Percentiles rank a stretch among this genome's conserved stretches.
These are phyloP conservation scores for Luvunga scandens DNA, from an alignment of 345 rosid species.

Conservation along the genomic window DNA sequence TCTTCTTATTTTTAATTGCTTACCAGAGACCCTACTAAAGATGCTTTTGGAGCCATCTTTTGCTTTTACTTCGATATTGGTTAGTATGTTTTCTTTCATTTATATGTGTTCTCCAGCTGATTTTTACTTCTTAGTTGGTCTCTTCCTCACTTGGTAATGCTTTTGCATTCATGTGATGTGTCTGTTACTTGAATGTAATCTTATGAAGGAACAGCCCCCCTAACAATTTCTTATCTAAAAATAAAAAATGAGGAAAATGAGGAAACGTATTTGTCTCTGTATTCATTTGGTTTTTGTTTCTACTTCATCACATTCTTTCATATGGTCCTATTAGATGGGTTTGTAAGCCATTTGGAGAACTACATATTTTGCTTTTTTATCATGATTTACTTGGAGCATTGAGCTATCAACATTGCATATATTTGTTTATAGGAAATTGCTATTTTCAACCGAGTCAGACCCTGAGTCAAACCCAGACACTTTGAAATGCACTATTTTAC, in stretches of 20 bases:
- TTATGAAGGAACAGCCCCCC: background rate
- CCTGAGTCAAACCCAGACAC: no score
- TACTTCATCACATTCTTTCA: background rate
- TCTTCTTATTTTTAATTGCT: slow-evolving; percentile 4
- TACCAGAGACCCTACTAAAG: slow-evolving; percentile 46
- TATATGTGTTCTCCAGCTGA: background rate
- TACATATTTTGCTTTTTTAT: background rate
- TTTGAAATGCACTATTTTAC: no score
- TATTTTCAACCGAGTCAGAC: no score
- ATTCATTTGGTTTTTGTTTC: background rate
- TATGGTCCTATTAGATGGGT: background rate
- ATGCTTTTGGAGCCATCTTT: slow-evolving; percentile 45
- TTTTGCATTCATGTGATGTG: background rate
- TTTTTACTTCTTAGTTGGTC: background rate
- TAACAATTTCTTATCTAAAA: background rate
- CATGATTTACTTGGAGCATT: background rate
- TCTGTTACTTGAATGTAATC: background rate
- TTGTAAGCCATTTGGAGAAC: background rate
- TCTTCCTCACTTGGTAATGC: background rate
- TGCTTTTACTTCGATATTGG: slow-evolving; percentile 45
- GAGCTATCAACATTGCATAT: background rate
- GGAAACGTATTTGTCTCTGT: background rate
- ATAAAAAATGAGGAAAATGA: background rate
- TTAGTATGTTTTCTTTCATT: slow-evolving; percentile 25
- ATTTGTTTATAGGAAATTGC: no score